Percentiles rank a stretch among this genome's conserved stretches.
phyloP scores from a whole-genome alignment of 1,284 basidiomycete species.

The Pisolithus thermaeus region DNA sequence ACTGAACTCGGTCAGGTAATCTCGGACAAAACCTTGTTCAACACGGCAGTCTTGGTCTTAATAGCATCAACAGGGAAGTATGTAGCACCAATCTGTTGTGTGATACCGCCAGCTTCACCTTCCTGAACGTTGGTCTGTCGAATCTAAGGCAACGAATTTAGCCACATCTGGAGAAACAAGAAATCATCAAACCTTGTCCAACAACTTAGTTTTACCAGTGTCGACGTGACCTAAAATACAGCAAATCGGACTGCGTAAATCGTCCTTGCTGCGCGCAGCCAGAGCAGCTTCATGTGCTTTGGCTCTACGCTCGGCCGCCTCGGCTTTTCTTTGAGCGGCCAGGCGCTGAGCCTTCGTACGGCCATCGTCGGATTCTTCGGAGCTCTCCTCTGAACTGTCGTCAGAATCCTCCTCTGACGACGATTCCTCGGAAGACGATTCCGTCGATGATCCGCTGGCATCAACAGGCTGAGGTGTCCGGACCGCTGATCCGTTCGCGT shows the following conservation, averaged over 20 bases:
- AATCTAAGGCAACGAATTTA: slow-evolving; percentile 52
- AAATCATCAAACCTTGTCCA: slow-evolving; percentile 77
- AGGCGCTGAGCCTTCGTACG: slow-evolving; percentile 60
- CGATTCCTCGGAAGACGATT: slow-evolving; percentile 40
- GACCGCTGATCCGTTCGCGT: slow-evolving; percentile 1
- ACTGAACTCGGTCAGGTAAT: slow-evolving; percentile 1
- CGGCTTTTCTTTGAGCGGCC: slow-evolving; percentile 75
- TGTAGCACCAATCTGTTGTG: slow-evolving; percentile 99
- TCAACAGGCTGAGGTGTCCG: slow-evolving; percentile 12
- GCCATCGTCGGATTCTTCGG: slow-evolving; percentile 51
- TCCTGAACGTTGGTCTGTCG: slow-evolving; percentile 99
- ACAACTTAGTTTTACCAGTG: slow-evolving; percentile 97
- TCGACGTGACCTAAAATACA: slow-evolving; percentile 99
- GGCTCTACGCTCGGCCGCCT: slow-evolving; percentile 75
- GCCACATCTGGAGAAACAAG: neutral
- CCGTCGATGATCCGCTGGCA: slow-evolving; percentile 37
- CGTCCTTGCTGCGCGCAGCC: slow-evolving; percentile 83
- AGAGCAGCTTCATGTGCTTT: slow-evolving; percentile 85
- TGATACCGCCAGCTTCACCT: slow-evolving; percentile 99
- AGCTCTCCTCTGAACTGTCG: slow-evolving; percentile 43
- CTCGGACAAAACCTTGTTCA: slow-evolving; percentile 67
- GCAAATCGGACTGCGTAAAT: slow-evolving; percentile 95
- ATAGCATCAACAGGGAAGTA: slow-evolving; percentile 99
- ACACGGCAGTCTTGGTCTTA: slow-evolving; percentile 84
- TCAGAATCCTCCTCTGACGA: slow-evolving; percentile 36